phyloP scores from a whole-genome alignment of 345 rosid species.

The Boechera stricta region DNA sequence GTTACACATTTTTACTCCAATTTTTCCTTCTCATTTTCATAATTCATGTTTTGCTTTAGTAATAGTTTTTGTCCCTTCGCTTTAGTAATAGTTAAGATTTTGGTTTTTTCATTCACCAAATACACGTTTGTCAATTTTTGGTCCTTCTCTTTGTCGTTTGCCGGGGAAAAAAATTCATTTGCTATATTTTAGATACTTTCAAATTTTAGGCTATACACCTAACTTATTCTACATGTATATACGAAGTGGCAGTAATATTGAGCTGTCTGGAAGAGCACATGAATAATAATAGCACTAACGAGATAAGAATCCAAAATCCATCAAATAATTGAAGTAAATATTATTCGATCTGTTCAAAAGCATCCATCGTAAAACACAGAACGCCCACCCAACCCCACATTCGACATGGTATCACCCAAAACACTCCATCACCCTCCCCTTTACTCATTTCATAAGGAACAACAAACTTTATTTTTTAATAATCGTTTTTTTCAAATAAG shows the following conservation, averaged over 20 bases:
- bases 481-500: background rate
- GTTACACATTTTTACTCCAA: too few species aligned
- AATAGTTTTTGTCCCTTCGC: background rate
- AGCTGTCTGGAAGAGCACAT: conserved; percentile 44
- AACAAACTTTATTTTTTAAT: background rate
- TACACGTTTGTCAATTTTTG: background rate
- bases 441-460: conserved; percentile 43
- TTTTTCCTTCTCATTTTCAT: too few species aligned
- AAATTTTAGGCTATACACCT: conserved; percentile 2
- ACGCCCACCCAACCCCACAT: conserved; percentile 36
- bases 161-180: background rate
- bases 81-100: background rate
- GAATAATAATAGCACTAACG: conserved; percentile 35
- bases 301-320: conserved; percentile 39
- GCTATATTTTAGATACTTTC: background rate
- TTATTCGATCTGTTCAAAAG: conserved; percentile 43
- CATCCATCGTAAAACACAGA: conserved; percentile 37
- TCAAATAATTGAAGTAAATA: conserved; percentile 38
- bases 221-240: background rate
- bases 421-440: conserved; percentile 35
- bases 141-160: background rate
- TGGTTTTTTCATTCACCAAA: background rate
- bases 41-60: background rate
- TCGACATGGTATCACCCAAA: conserved; percentile 36
- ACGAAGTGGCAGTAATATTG: conserved; percentile 36